Evolutionary conservation across 495 filamentous ascomycete species (phyloP).

Genomic region (Tirmania nivea): DNA sequence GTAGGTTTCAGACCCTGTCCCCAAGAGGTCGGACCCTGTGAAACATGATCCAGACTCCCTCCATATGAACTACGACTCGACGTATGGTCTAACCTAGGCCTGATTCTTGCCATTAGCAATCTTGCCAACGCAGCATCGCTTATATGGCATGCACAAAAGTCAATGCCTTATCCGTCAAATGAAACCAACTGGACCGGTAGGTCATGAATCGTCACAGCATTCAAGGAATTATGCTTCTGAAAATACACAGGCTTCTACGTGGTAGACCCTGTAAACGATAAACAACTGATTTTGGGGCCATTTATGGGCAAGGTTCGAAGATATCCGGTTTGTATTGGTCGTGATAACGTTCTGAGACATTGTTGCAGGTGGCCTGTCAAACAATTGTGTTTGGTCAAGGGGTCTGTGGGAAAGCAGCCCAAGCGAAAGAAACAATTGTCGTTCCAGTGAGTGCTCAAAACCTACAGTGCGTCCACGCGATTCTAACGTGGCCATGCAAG

Average conservation of each 20-base stretch:
- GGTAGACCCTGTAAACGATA: slow-evolving; percentile 35
- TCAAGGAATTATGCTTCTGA: too few relatives aligned
- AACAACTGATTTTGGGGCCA: slow-evolving; percentile 57
- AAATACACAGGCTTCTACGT: slow-evolving; percentile 48
- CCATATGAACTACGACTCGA: neutral
- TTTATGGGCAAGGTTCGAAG: slow-evolving; percentile 43
- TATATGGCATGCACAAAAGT: slow-evolving; percentile 66
- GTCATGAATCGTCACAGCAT: slow-evolving; percentile 4
- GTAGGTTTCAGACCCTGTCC: slow-evolving; percentile 20
- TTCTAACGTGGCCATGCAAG: neutral
- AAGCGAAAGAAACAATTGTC: slow-evolving; percentile 38
- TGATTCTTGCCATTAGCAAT: slow-evolving; percentile 34
- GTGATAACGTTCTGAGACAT: neutral
- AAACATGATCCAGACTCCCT: too few relatives aligned
- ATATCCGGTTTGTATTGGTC: neutral
- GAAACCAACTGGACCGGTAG: slow-evolving; percentile 70
- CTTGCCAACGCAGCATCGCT: slow-evolving; percentile 66
- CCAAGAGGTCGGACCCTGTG: too few relatives aligned
- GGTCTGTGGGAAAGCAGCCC: slow-evolving; percentile 64
- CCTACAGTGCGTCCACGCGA: neutral
- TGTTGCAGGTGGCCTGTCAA: slow-evolving; percentile 56
- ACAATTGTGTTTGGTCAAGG: slow-evolving; percentile 58
- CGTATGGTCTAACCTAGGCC: neutral
- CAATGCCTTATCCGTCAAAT: slow-evolving; percentile 49
- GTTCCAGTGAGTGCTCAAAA: slow-evolving; percentile 25